A percentile compares a stretch with the other conserved stretches of the same genome.
These are phyloP conservation scores for Curvularia hawaiiensis DNA, from an alignment of 2,329 filamentous ascomycete genomes.

Conservation along the genomic window DNA sequence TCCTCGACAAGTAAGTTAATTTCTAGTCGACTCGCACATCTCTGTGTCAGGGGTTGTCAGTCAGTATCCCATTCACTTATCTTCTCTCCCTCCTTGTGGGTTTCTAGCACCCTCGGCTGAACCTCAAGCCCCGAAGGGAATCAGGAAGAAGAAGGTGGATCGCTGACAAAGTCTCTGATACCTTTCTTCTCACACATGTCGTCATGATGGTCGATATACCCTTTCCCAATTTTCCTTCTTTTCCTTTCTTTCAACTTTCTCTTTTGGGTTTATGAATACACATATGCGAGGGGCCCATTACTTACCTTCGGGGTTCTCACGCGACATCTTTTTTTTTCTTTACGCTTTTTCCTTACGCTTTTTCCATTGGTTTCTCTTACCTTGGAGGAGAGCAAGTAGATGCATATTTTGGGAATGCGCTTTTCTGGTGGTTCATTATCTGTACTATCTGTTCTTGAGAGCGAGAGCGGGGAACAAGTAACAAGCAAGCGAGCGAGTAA, in stretches of 20 bases:
- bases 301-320: neutral
- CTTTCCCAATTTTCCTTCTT: neutral
- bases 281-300: neutral
- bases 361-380: neutral
- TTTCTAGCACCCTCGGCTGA: neutral
- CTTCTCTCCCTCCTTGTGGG: neutral
- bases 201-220: neutral
- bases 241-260: neutral
- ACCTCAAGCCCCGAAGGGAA: too few species aligned
- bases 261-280: neutral
- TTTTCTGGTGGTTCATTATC: neutral
- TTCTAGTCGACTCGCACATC: conserved; percentile 6
- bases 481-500: neutral
- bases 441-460: neutral
- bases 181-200: neutral
- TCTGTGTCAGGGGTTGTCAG: neutral
- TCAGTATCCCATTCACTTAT: neutral
- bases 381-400: neutral
- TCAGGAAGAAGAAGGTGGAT: too few species aligned
- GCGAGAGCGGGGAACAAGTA: neutral
- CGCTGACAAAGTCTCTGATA: neutral
- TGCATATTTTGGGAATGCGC: neutral
- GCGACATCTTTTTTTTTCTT: neutral
- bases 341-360: neutral
- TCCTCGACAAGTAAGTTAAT: conserved; percentile 13